These are phyloP conservation scores for Williopsis jadinii DNA, from an alignment of 1,139 yeast genomes.

Conservation along the genomic window DNA sequence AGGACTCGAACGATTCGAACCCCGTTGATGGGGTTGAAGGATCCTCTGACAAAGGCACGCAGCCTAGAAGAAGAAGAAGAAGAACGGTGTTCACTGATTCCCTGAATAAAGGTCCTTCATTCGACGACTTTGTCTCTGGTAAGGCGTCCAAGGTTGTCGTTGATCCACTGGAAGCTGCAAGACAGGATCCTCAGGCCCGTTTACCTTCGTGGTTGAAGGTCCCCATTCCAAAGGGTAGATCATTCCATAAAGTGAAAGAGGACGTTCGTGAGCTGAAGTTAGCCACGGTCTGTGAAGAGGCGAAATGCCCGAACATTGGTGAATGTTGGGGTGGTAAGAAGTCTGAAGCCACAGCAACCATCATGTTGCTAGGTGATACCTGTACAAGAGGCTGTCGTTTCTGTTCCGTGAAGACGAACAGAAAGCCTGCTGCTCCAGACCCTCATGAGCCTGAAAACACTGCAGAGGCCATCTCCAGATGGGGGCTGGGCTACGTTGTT, in stretches of 20 bases:
- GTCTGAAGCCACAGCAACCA: constrained; percentile 97
- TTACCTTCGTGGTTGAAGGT: constrained; percentile 93
- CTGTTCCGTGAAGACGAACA: constrained; percentile 91
- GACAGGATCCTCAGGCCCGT: constrained; percentile 33
- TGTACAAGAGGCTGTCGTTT: constrained; percentile 98
- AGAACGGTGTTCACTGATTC: constrained; percentile 62
- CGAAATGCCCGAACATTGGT: constrained; percentile 97
- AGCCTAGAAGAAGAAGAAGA: constrained; percentile 33
- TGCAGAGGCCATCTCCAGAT: constrained; percentile 93
- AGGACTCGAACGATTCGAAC: constrained; percentile 1
- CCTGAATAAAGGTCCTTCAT: constrained; percentile 82
- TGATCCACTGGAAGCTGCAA: constrained; percentile 69
- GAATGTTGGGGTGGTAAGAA: constrained; percentile 99
- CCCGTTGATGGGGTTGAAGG: not conserved
- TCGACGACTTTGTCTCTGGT: constrained; percentile 83
- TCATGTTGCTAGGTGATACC: constrained; percentile 97
- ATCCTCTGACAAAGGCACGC: constrained; percentile 3
- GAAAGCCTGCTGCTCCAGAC: constrained; percentile 84
- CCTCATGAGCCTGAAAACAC: constrained; percentile 97
- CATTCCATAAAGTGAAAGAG: constrained; percentile 69
- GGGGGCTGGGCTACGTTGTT: constrained; percentile 99
- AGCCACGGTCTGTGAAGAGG: constrained; percentile 97
- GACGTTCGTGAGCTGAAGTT: constrained; percentile 85
- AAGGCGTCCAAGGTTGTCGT: constrained; percentile 58
- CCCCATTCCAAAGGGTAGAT: constrained; percentile 88